These are phyloP conservation scores for Brassica hybrid DNA, from an alignment of 441 rosid species.

Conservation along the genomic window DNA sequence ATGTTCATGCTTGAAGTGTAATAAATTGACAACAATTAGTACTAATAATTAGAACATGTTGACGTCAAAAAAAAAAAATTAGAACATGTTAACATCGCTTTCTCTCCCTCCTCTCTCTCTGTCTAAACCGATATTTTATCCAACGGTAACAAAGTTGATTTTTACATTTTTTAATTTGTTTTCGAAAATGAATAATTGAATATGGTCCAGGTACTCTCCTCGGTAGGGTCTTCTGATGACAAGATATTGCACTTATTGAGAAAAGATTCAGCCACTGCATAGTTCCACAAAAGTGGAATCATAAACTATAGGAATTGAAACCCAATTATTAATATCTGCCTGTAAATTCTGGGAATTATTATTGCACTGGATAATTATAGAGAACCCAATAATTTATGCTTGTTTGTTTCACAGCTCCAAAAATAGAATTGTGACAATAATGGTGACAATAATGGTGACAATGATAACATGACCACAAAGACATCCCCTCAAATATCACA, in stretches of 20 bases:
- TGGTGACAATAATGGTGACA: no score
- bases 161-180: not conserved
- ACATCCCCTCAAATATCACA: no score
- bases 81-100: not conserved
- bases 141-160: not conserved
- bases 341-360: conserved; percentile 7
- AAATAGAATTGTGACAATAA: conserved; percentile 17
- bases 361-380: conserved; percentile 29
- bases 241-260: conserved; percentile 30
- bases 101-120: not conserved
- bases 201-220: no score
- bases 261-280: conserved; percentile 32
- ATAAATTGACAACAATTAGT: not conserved
- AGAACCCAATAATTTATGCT: conserved; percentile 14
- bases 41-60: no score
- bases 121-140: not conserved
- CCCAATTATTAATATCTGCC: conserved; percentile 5
- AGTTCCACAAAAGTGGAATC: conserved; percentile 37
- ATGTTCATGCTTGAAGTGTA: not conserved
- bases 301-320: conserved; percentile 15
- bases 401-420: conserved; percentile 2
- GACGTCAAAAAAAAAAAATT: not conserved
- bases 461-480: conserved; percentile 22
- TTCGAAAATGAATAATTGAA: not conserved
- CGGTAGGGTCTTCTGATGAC: conserved; percentile 23